Evolutionary conservation across 257 asterid genomes (phyloP).

Genomic region (Primulina huaijiensis): DNA sequence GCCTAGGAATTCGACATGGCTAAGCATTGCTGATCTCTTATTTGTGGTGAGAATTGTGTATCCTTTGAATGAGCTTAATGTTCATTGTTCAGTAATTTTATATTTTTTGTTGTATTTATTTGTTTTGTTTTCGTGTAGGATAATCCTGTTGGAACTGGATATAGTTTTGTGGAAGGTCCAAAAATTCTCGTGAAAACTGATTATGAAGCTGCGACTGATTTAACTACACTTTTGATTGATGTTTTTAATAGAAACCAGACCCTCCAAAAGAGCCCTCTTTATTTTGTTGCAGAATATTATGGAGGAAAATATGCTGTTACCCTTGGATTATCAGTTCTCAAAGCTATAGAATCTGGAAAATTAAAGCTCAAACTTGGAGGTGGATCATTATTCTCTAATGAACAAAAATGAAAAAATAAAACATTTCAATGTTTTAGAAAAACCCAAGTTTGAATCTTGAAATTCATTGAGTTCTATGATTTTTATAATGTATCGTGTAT

Average conservation of each 20-base stretch:
- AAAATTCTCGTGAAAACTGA: constrained; percentile 69
- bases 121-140: constrained; percentile 42
- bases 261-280: constrained; percentile 72
- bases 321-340: constrained; percentile 72
- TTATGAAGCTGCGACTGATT: constrained; percentile 77
- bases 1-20: constrained; percentile 93
- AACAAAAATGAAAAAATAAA: too few relatives aligned
- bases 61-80: neutral
- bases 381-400: constrained; percentile 9
- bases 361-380: constrained; percentile 84
- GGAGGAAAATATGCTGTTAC: constrained; percentile 94
- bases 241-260: constrained; percentile 56
- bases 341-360: constrained; percentile 63
- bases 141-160: constrained; percentile 96
- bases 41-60: constrained; percentile 60
- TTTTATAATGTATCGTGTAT: too few relatives aligned
- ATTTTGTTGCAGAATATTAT: constrained; percentile 88
- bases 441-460: neutral
- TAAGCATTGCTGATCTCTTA: constrained; percentile 79
- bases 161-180: constrained; percentile 82
- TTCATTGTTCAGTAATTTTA: too few relatives aligned
- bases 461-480: neutral
- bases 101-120: neutral
- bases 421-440: neutral
- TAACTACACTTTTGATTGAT: constrained; percentile 61